A percentile compares a stretch with the other conserved stretches of the same genome.
Conservation (phyloP, 305 asterid genomes). For the Fraxinus baroniana region DNA sequence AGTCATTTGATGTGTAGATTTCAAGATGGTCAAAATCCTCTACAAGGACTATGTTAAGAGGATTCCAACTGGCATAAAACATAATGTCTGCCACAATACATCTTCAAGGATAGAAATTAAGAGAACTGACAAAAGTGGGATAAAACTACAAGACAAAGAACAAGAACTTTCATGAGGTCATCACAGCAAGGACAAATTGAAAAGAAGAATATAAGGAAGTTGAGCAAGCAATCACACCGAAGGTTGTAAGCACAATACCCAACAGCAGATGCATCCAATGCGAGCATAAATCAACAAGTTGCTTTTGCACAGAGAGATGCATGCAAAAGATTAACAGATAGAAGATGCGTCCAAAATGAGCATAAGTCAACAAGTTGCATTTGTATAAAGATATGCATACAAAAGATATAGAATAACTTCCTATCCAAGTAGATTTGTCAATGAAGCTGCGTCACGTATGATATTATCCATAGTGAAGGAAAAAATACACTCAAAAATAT, state of each 20-base stretch:
- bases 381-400: background rate
- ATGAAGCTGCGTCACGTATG: background rate
- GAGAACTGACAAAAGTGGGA: background rate
- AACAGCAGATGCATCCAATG: background rate
- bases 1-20: background rate
- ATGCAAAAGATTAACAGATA: background rate
- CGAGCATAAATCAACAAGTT: background rate
- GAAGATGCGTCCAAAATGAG: background rate
- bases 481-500: background rate
- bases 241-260: background rate
- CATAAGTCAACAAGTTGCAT: background rate
- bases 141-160: background rate
- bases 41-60: background rate
- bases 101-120: background rate
- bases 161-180: background rate
- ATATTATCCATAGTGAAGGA: background rate
- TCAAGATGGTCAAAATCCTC: background rate
- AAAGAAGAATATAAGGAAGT: background rate
- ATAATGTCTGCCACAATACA: background rate
- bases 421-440: background rate
- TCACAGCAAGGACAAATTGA: background rate
- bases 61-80: background rate
- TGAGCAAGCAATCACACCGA: background rate
- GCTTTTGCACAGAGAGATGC: background rate
- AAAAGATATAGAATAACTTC: background rate